Evolutionary conservation across 2,329 filamentous ascomycete genomes (phyloP).

Genomic region (Pseudogymnoascus sp.): DNA sequence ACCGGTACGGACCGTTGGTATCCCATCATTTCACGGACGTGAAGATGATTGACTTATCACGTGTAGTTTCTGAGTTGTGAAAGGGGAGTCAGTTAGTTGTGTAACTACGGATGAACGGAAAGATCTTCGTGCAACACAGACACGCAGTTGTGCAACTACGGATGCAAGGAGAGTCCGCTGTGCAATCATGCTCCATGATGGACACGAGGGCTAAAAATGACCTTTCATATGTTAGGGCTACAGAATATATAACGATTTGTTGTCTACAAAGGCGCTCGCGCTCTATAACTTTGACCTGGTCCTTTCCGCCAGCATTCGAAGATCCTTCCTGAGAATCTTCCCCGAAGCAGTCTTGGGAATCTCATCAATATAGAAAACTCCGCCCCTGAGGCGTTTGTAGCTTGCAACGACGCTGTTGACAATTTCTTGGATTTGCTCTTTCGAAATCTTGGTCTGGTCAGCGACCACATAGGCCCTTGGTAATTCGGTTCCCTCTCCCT

Average conservation of each 20-base stretch:
- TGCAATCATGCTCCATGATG: neutral
- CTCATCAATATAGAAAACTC: neutral
- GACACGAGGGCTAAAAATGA: neutral
- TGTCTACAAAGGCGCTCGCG: neutral
- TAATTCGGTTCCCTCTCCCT: conserved; percentile 32
- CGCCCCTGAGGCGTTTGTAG: neutral
- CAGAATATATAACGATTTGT: neutral
- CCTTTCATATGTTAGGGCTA: neutral
- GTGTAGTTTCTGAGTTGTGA: neutral
- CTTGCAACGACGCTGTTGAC: conserved; percentile 19
- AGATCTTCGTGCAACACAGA: neutral
- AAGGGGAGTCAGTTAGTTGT: neutral
- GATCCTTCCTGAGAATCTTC: conserved; percentile 19
- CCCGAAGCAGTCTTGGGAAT: neutral
- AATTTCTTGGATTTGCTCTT: conserved; percentile 26
- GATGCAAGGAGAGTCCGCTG: neutral
- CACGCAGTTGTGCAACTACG: neutral
- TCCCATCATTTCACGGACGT: neutral
- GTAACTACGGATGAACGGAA: neutral
- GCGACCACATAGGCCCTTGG: conserved; percentile 36
- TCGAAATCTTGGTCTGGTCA: conserved; percentile 23
- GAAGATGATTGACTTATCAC: neutral
- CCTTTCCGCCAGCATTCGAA: conserved; percentile 26
- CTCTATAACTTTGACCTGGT: neutral
- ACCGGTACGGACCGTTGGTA: neutral